These are phyloP conservation scores for Kockiozyma suomiensis DNA, from an alignment of 805 yeast genomes.

Conservation along the genomic window DNA sequence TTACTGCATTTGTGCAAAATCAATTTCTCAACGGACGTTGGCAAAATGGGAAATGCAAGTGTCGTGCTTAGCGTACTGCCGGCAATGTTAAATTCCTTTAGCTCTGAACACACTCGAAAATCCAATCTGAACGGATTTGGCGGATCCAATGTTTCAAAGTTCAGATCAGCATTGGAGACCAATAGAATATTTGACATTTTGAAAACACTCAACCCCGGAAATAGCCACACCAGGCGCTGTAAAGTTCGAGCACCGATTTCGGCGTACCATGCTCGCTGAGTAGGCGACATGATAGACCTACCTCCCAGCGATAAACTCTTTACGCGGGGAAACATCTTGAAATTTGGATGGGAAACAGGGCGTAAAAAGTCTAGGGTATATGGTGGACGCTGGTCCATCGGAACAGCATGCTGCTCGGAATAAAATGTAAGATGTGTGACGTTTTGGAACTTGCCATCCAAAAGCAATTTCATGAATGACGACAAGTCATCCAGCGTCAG, in stretches of 20 bases:
- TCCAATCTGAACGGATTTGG: slow-evolving; percentile 11
- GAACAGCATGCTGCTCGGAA: not conserved
- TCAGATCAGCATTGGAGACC: not conserved
- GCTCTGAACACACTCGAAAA: slow-evolving; percentile 6
- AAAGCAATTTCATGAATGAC: slow-evolving; percentile 1
- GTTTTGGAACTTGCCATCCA: slow-evolving; percentile 1
- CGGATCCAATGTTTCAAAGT: slow-evolving; percentile 7
- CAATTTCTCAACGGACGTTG: slow-evolving; percentile 7
- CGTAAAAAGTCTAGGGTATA: not conserved
- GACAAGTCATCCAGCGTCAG: slow-evolving; percentile 4
- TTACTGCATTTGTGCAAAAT: not conserved
- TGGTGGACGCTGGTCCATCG: not conserved
- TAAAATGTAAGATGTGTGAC: not conserved
- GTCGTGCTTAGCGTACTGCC: slow-evolving; percentile 3
- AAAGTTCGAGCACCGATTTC: slow-evolving; percentile 6
- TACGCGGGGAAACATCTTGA: slow-evolving; percentile 7
- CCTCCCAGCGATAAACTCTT: slow-evolving; percentile 1
- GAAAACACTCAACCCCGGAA: slow-evolving; percentile 3
- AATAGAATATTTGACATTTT: slow-evolving; percentile 5
- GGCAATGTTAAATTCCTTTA: not conserved
- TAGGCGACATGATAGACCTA: not conserved
- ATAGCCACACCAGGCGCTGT: slow-evolving; percentile 8
- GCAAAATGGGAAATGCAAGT: slow-evolving; percentile 6
- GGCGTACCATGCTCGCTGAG: not conserved
- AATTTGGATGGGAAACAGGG: not conserved